These are phyloP conservation scores for Trametes cingulata DNA, from an alignment of 768 basidiomycete genomes.

Conservation along the genomic window DNA sequence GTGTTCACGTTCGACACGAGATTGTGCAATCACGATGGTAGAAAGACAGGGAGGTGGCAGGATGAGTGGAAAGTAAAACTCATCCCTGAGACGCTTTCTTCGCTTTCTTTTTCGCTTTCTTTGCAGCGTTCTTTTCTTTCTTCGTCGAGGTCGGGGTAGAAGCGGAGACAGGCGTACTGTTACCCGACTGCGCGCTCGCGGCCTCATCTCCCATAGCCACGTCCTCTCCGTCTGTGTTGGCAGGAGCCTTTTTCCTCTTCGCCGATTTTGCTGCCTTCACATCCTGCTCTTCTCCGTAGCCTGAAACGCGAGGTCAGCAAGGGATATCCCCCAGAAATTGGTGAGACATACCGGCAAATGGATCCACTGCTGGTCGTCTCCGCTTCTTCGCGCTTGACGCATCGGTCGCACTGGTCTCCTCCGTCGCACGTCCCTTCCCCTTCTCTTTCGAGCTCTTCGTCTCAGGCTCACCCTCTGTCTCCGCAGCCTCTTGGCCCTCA, in stretches of 20 bases:
- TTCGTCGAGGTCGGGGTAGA: constrained; percentile 28
- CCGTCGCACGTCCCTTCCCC: constrained; percentile 25
- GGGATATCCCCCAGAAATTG: constrained; percentile 16
- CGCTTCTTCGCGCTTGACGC: constrained; percentile 38
- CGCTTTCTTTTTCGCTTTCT: constrained; percentile 39
- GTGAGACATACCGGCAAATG: constrained; percentile 58
- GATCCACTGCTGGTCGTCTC: constrained; percentile 57
- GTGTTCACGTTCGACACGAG: background rate
- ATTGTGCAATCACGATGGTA: background rate
- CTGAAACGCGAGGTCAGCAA: constrained; percentile 25
- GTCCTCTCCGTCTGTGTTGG: constrained; percentile 9
- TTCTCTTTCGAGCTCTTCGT: constrained; percentile 20
- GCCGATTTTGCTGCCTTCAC: constrained; percentile 4
- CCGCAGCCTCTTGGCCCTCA: constrained; percentile 42
- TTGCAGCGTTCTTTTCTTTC: constrained; percentile 31
- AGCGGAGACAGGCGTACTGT: constrained; percentile 24
- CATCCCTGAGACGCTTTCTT: constrained; percentile 22
- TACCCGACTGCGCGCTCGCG: constrained; percentile 22
- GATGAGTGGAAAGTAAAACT: background rate
- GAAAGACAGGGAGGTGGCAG: background rate
- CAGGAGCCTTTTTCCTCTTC: constrained; percentile 19
- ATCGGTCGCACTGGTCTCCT: background rate
- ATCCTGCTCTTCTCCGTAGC: constrained; percentile 33
- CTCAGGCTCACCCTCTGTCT: constrained; percentile 28
- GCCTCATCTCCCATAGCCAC: constrained; percentile 15